Base-by-base conservation (phyloP, 140 eudicot genomes). In the Artemisia princeps region DNA sequence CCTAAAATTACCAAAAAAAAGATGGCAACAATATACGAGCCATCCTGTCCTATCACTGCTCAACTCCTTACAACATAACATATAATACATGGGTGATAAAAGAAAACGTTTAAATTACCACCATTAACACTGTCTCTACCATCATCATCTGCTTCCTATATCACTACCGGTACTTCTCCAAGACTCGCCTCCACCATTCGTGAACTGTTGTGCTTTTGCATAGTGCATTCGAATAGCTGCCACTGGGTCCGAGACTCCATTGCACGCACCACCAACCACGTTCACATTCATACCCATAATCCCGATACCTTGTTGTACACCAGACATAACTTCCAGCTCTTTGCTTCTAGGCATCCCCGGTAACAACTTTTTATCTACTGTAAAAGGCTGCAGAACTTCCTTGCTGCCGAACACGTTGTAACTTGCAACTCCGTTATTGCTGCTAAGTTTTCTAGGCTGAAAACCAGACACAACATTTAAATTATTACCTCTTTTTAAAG, bases 211-310 rank as follows among this genome's bases (percentile, higher is more conserved):
- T 30, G 83, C 58, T 67, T 78, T 79, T 2, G 95, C 92, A 74
- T 69, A 83, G 52, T 91, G 97, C 95, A 81, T 68, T 74, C 78
- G 85, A 17, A 90, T 74, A 62, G 97, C 97, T 33, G 95, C 95
- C 73, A 91, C 96, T 0, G 98, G 96, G 74, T 92, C 97, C 2
- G 96, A 83, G 2, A 91, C 80, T 28, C 80, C 76, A 52, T 72
- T 72, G 55, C 76, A 62, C 10, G 75, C 61, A 56, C 75, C 84
- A 37, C 83, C 71, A 46, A 67, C 81, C 59, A 74, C 75, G 26
- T 71, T 79, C 33, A 80, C 44, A 37, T 37, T 37, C 44, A 37
- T 37, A 6, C 44, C 44, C 44, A 37, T 37, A 6, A 37, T 17
- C 9, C 64, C 73, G 8, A 59, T 64, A 26, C 65, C 65, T 60